Evolutionary conservation across 2,329 filamentous ascomycete species (phyloP).

Genomic region (Hymenoscyphus salicellus): DNA sequence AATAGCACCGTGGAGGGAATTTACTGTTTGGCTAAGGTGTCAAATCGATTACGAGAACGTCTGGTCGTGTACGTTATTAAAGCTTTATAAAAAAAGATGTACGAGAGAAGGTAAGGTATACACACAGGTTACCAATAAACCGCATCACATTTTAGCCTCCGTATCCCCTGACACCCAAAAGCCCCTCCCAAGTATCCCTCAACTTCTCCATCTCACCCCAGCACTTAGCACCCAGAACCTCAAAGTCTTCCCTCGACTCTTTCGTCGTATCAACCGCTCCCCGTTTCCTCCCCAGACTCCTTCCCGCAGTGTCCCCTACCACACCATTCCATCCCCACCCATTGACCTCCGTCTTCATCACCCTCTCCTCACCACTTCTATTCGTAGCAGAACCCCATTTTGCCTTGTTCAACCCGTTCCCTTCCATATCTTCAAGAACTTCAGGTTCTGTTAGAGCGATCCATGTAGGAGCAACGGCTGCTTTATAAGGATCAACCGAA

Average conservation of each 20-base stretch:
- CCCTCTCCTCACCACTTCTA: constrained; percentile 53
- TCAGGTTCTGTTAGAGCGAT: constrained; percentile 66
- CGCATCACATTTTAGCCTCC: neutral
- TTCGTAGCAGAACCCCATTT: constrained; percentile 86
- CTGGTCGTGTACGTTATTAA: no score
- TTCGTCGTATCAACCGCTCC: constrained; percentile 57
- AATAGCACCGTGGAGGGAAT: no score
- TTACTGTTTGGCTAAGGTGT: no score
- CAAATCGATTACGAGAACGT: no score
- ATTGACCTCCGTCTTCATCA: constrained; percentile 77
- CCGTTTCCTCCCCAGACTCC: constrained; percentile 56
- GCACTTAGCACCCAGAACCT: constrained; percentile 55
- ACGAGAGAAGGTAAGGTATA: neutral
- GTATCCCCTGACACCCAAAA: constrained; percentile 26
- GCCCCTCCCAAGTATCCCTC: constrained; percentile 60
- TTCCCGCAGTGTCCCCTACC: constrained; percentile 47
- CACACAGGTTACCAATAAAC: neutral
- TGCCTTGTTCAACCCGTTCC: constrained; percentile 46
- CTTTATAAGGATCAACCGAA: constrained; percentile 69
- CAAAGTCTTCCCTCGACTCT: constrained; percentile 60
- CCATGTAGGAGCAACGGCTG: constrained; percentile 75
- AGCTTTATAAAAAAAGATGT: no score
- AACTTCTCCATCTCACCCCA: constrained; percentile 73
- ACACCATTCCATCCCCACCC: constrained; percentile 76
- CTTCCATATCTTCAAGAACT: constrained; percentile 55